phyloP scores from a whole-genome alignment of 2,329 filamentous ascomycete species.

The Neofusicoccum sp. region DNA sequence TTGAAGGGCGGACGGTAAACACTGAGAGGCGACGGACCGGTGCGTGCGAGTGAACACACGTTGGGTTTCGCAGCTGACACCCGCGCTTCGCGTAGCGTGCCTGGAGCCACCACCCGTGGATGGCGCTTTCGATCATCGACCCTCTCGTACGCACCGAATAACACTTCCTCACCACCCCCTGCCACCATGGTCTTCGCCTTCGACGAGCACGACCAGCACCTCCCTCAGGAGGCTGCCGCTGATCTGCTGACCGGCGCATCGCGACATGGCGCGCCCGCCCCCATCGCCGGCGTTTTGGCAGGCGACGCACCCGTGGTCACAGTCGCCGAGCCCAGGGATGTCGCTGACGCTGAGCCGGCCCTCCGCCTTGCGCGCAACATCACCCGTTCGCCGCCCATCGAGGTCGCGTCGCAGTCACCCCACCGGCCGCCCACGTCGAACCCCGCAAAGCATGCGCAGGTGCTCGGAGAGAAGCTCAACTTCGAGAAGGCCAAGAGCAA shows the following conservation, averaged over 20 bases:
- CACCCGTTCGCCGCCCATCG: conserved; percentile 36
- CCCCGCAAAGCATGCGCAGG: conserved; percentile 23
- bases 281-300: background rate
- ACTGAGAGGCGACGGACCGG: conserved; percentile 12
- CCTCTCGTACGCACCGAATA: conserved; percentile 12
- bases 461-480: conserved; percentile 35
- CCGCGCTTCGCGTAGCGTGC: background rate
- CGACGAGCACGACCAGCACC: conserved; percentile 18
- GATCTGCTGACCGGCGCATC: background rate
- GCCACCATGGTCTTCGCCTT: conserved; percentile 17
- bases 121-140: background rate
- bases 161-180: background rate
- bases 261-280: background rate
- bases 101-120: background rate
- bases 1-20: conserved; percentile 55
- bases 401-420: conserved; percentile 33
- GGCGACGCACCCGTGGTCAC: background rate
- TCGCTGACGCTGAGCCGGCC: background rate
- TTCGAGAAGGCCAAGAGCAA: conserved; percentile 26
- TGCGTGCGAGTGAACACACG: background rate
- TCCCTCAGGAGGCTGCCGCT: conserved; percentile 1
- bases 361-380: conserved; percentile 18
- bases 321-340: background rate
- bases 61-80: conserved; percentile 16
- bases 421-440: conserved; percentile 25